These are phyloP conservation scores for Ramaria sp. DNA, from an alignment of 768 basidiomycete genomes.

Conservation along the genomic window DNA sequence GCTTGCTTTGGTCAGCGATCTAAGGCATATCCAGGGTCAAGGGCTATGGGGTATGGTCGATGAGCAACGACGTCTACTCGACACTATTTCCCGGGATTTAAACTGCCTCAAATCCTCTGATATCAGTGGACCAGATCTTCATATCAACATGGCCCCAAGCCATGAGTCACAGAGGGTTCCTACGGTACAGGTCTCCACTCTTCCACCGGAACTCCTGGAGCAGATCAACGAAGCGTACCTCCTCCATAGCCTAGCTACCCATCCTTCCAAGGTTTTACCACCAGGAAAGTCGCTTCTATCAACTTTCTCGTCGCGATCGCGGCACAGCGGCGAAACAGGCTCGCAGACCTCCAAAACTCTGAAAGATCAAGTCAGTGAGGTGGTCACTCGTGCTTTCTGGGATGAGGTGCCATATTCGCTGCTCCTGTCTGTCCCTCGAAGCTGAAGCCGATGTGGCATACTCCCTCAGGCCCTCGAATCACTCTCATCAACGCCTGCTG, in stretches of 20 bases:
- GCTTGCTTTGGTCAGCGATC: neutral
- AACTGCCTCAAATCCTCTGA: neutral
- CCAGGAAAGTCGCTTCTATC: slow-evolving; percentile 65
- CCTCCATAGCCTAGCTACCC: slow-evolving; percentile 55
- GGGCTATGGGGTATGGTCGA: neutral
- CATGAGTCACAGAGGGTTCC: neutral
- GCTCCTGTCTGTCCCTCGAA: neutral
- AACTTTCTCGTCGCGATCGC: slow-evolving; percentile 32
- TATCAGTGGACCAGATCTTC: neutral
- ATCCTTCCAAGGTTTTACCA: slow-evolving; percentile 51
- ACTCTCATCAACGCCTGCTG: slow-evolving; percentile 46
- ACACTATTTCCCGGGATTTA: neutral
- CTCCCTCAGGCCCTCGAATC: slow-evolving; percentile 38
- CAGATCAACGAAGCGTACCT: slow-evolving; percentile 51
- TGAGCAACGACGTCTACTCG: neutral
- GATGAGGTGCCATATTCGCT: slow-evolving; percentile 38
- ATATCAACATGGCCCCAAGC: neutral
- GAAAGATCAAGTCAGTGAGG: slow-evolving; percentile 36
- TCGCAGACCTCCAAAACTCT: slow-evolving; percentile 21
- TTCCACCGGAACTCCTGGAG: slow-evolving; percentile 36
- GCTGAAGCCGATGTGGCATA: slow-evolving; percentile 14
- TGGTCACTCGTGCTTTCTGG: slow-evolving; percentile 63
- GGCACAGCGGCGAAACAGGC: slow-evolving; percentile 10
- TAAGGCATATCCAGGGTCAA: neutral
- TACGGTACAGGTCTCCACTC: neutral